These are phyloP conservation scores for Arxiozyma bovina DNA, from an alignment of 1,139 yeast genomes.

Conservation along the genomic window DNA sequence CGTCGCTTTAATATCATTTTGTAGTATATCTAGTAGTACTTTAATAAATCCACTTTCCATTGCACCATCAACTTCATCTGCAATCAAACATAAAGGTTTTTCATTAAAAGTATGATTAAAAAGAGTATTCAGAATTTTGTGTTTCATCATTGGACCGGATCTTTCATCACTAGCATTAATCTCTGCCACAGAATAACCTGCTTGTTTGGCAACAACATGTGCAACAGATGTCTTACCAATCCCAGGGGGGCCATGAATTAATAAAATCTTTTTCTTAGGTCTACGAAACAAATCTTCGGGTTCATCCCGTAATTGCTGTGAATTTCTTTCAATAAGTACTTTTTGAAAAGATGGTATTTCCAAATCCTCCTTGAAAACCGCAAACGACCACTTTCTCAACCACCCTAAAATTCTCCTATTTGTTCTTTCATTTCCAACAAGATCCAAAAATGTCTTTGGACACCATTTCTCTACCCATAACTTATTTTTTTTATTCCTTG, in stretches of 20 bases:
- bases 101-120: constrained; percentile 49
- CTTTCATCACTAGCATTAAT: constrained; percentile 87
- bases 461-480: constrained; percentile 81
- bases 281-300: constrained; percentile 51
- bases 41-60: constrained; percentile 73
- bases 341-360: constrained; percentile 12
- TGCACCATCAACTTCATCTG: constrained; percentile 92
- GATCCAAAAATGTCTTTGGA: constrained; percentile 64
- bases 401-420: constrained; percentile 67
- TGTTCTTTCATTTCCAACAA: constrained; percentile 70
- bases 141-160: constrained; percentile 46
- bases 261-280: constrained; percentile 59
- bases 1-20: constrained; percentile 47
- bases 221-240: constrained; percentile 91
- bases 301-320: constrained; percentile 4
- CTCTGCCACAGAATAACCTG: constrained; percentile 75
- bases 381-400: constrained; percentile 72
- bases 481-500: constrained; percentile 12
- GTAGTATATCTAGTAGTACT: constrained; percentile 52
- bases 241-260: constrained; percentile 91
- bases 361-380: constrained; percentile 47
- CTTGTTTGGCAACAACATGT: constrained; percentile 72
- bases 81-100: constrained; percentile 69
- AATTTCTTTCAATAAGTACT: not conserved
- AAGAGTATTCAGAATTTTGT: constrained; percentile 61